Evolutionary conservation across 768 basidiomycete genomes (phyloP), one percentile per base, ranked within the genome.

Genomic region (Gautieria morchelliformis): DNA sequence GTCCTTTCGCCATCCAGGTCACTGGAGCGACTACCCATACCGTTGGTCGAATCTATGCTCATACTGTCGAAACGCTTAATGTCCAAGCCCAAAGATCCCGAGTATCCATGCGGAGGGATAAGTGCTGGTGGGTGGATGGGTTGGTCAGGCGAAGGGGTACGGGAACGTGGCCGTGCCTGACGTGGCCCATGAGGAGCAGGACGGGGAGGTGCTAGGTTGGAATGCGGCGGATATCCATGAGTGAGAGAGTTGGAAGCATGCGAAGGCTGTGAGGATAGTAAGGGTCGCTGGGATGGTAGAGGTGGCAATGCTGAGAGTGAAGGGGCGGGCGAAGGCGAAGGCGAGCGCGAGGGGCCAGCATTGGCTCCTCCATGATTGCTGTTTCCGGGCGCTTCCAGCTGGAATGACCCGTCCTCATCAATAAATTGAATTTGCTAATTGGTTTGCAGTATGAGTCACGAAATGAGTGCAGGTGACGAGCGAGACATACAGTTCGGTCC

Each of bases 171-270:
- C 41, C 69, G 62, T 0, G 67, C 42, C 49, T 75, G 80, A 22
- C 87, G 85, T 32, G 89, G 88, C 1, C 88, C 88, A 53, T 84
- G 77, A 1, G 87, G 87, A 3, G 80, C 81, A 32, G 56, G 15
- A 24, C 81, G 84, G 2, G 86, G 88, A 2, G 86, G 83, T 0
- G 79, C 83, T 22, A 87, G 76, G 5, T 67, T 66, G 52, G 61
- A 61, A 53, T 63, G 32, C 61, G 65, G 55, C 64, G 62, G 4
- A 62, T 61, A 0, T 41, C 45, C 45, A 61, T 62, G 64, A 59
- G 55, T 62, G 33, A 54, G 52, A 42, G 17, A 19, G 33, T 59
- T 35, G 44, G 20, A 46, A 60, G 30, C 19, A 60, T 52, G 53
- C 44, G 60, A 7, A 67, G 61, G 57, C 64, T 45, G 66, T 62